Evolutionary conservation across 805 yeast genomes (phyloP).

Genomic region (Kluyveromyces aestuarii): DNA sequence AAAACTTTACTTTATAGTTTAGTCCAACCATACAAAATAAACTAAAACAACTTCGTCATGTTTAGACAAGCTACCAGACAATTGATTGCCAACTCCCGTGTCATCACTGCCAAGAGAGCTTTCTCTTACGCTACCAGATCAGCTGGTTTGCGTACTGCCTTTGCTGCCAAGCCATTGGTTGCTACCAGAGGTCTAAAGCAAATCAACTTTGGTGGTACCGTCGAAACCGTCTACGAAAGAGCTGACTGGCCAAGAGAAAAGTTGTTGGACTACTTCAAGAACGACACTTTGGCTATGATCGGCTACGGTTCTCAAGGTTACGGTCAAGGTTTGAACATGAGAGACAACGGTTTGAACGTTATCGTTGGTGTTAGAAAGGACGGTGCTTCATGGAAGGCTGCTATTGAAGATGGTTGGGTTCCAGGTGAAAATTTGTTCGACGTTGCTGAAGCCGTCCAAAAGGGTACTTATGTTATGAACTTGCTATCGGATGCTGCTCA

Average conservation of each 20-base stretch:
- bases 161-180: constrained; percentile 38
- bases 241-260: constrained; percentile 99
- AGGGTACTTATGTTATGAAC: constrained; percentile 96
- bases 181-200: constrained; percentile 88
- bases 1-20: too few species aligned
- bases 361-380: constrained; percentile 96
- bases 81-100: constrained; percentile 32
- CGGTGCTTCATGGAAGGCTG: constrained; percentile 99
- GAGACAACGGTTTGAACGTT: constrained; percentile 98
- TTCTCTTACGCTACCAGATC: constrained; percentile 41
- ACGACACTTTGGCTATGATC: constrained; percentile 93
- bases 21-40: neutral
- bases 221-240: constrained; percentile 95
- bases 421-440: constrained; percentile 97
- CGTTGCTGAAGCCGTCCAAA: constrained; percentile 84
- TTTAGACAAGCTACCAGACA: constrained; percentile 38
- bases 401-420: constrained; percentile 99
- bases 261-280: constrained; percentile 91
- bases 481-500: constrained; percentile 98
- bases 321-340: constrained; percentile 98
- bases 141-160: constrained; percentile 54
- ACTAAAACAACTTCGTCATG: constrained; percentile 12
- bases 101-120: constrained; percentile 55
- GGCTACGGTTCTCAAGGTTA: constrained; percentile 99
- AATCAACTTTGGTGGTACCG: constrained; percentile 94